Evolutionary conservation across 2,329 filamentous ascomycete species (phyloP), one percentile per base, ranked within the genome.

Genomic region (Akanthomyces lecanii): DNA sequence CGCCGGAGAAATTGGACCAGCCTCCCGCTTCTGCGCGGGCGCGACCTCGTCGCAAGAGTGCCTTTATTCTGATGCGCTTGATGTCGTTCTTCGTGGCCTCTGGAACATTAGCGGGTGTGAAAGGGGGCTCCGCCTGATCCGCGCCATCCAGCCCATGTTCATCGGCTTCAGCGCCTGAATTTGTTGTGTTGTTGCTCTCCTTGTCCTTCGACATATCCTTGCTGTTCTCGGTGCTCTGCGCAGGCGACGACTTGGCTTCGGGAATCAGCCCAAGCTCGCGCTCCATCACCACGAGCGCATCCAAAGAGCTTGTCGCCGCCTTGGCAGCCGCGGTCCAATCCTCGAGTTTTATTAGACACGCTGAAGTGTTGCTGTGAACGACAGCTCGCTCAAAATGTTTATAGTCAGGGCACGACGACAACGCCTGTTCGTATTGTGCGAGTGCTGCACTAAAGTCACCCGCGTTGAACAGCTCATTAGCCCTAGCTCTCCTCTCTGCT

Each of bases 341-440:
- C 65, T 87, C 82, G 3, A 96, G 80, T 73, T 96, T 96, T 61
- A 98, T 75, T 69, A 97, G 86, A 72, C 92, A 97, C 11, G 93
- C 94, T 1, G 94, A 85, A 67, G 97, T 89, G 78, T 98, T 98
- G 73, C 90, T 92, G 64, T 89, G 86, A 6, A 98, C 81, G 11
- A 98, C 91, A 30, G 93, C 92, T 66, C 94, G 82, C 69, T 97
- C 92, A 77, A 91, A 97, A 73, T 94, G 87, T 30, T 96, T 84
- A 73, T 96, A 96, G 67, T 86, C 88, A 2, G 94, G 94, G 70
- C 91, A 93, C 8, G 87, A 84, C 14, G 86, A 82, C 3, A 96
- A 81, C 25, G 95, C 93, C 67, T 89, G 85, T 70, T 92, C 89
- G 77, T 98, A 98, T 65, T 85, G 89, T 67, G 87, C 84, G 66